A percentile compares a stretch with the other conserved stretches of the same genome.
phyloP scores from a whole-genome alignment of 2,329 filamentous ascomycete species.

The Paecilomyces niveus region DNA sequence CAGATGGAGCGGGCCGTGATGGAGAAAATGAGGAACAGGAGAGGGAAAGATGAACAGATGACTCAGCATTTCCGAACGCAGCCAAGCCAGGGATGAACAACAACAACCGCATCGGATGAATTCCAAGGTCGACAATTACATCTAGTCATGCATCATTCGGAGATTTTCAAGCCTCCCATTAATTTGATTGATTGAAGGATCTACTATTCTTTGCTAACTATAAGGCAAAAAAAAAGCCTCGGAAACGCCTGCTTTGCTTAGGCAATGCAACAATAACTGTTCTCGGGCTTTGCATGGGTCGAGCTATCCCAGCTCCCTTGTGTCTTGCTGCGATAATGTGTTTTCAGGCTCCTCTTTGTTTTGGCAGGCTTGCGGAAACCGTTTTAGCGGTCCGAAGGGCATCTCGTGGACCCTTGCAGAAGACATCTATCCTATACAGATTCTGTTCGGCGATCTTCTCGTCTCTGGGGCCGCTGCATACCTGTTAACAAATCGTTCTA shows the following conservation, averaged over 20 bases:
- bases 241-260: not conserved
- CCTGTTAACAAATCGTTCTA: not conserved
- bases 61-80: not conserved
- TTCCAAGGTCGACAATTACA: not conserved
- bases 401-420: slow-evolving; percentile 8
- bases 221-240: not conserved
- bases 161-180: not conserved
- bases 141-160: not conserved
- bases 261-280: not conserved
- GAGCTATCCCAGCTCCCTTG: not conserved
- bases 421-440: slow-evolving; percentile 1
- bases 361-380: not conserved
- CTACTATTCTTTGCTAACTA: not conserved
- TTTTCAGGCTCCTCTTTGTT: not conserved
- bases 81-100: not conserved
- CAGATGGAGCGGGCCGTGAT: not conserved
- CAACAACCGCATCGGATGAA: not conserved
- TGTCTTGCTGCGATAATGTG: not conserved
- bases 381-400: not conserved
- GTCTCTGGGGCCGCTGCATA: not conserved
- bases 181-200: not conserved
- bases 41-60: not conserved
- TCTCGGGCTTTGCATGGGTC: not conserved
- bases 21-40: not conserved
- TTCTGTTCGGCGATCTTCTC: not conserved